Evolutionary conservation across 164 flowering plant genomes (phyloP).

Genomic region (Hamamelis virginiana): DNA sequence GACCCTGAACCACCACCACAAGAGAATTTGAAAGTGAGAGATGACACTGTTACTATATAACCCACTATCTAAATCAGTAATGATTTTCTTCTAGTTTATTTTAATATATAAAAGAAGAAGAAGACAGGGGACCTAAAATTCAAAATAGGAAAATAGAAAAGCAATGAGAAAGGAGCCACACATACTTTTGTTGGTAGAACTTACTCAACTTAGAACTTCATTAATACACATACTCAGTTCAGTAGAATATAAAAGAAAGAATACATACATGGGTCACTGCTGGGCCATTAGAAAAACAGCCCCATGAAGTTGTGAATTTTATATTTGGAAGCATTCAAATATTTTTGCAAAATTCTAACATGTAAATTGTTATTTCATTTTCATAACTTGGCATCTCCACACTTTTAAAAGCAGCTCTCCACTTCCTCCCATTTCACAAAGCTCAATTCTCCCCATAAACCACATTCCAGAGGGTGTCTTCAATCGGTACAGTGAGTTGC

Average conservation of each 20-base stretch:
- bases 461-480: no score
- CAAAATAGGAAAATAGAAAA: neutral
- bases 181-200: no score
- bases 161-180: constrained; percentile 19
- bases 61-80: neutral
- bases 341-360: constrained; percentile 26
- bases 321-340: constrained; percentile 31
- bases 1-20: neutral
- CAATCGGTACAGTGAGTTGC: neutral
- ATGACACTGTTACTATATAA: neutral
- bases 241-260: neutral
- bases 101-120: no score
- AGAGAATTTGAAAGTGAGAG: no score
- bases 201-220: no score
- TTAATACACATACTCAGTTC: neutral
- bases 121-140: neutral
- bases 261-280: constrained; percentile 15
- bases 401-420: constrained; percentile 34
- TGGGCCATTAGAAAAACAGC: constrained; percentile 19
- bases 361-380: constrained; percentile 7
- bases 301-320: constrained; percentile 27
- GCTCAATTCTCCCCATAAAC: constrained; percentile 13
- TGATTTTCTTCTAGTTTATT: no score
- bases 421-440: constrained; percentile 16
- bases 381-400: constrained; percentile 29